Conservation (phyloP, 78 protist species). For the Chrysochromulina parva region DNA sequence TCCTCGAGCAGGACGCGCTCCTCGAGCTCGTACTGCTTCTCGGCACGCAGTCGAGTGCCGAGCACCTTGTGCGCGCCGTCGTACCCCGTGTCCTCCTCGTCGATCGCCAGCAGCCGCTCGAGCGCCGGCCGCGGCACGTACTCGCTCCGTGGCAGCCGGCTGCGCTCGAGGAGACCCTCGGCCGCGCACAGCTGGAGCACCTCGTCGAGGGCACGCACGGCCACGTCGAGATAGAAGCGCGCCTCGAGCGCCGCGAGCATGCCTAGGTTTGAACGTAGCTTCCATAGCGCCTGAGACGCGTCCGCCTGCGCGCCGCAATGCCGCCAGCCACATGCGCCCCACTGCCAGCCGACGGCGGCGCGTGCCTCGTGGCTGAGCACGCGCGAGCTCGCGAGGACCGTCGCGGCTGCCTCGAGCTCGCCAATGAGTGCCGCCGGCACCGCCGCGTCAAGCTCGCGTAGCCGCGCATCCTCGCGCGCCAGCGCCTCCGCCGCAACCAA, state of each 20-base stretch:
- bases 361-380: neutral
- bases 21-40: no score
- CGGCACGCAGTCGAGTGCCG: no score
- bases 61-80: no score
- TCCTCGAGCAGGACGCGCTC: no score
- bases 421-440: neutral
- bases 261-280: neutral
- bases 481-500: neutral
- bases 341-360: neutral
- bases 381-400: neutral
- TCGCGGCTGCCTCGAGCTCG: neutral
- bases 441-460: neutral
- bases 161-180: no score
- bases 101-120: no score
- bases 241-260: slow-evolving; percentile 9
- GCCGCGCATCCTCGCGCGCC: neutral
- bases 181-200: neutral
- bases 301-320: slow-evolving; percentile 19
- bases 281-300: neutral
- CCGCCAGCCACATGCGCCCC: slow-evolving; percentile 31
- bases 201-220: neutral
- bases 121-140: no score
- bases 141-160: no score
- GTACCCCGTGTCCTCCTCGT: no score
- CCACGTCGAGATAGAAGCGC: slow-evolving; percentile 21